These are phyloP conservation scores for Castanopsis chinensis DNA, from an alignment of 306 rosid species.

Conservation along the genomic window DNA sequence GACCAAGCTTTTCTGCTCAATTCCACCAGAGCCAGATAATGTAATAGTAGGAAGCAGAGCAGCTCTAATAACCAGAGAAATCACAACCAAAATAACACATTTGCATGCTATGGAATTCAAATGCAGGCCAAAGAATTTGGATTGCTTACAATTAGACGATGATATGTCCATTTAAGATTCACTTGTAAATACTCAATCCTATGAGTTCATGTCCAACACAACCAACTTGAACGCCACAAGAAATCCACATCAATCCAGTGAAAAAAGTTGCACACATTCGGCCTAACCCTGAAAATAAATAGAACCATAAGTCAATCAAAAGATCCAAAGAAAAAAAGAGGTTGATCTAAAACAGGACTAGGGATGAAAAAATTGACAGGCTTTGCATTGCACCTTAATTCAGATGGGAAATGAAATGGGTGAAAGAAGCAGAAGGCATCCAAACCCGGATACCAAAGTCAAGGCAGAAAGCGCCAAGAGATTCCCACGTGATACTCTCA, in stretches of 20 bases:
- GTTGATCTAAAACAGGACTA: background rate
- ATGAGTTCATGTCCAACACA: conserved; percentile 1
- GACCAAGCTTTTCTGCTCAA: conserved; percentile 43
- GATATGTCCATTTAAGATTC: conserved; percentile 52
- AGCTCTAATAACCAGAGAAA: conserved; percentile 58
- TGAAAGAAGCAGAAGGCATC: background rate
- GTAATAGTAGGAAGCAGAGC: conserved; percentile 38
- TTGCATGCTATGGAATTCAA: conserved; percentile 53
- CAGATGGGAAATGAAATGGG: background rate
- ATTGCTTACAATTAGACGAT: conserved; percentile 38
- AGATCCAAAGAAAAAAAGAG: background rate
- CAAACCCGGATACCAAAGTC: background rate
- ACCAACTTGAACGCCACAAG: background rate
- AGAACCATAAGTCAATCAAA: conserved; percentile 24
- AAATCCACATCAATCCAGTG: conserved; percentile 4
- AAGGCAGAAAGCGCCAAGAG: background rate
- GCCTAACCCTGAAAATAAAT: conserved; percentile 8
- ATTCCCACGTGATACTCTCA: conserved; percentile 9
- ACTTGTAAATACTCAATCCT: conserved; percentile 4
- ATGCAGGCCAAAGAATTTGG: conserved; percentile 34
- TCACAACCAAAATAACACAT: conserved; percentile 53
- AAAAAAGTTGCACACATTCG: background rate
- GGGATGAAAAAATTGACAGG: background rate
- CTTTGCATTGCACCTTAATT: background rate
- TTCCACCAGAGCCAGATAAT: conserved; percentile 31